Percentiles rank a stretch among this genome's conserved stretches.
These are phyloP conservation scores for Kwoniella botswanensis DNA, from an alignment of 768 basidiomycete genomes.

Conservation along the genomic window DNA sequence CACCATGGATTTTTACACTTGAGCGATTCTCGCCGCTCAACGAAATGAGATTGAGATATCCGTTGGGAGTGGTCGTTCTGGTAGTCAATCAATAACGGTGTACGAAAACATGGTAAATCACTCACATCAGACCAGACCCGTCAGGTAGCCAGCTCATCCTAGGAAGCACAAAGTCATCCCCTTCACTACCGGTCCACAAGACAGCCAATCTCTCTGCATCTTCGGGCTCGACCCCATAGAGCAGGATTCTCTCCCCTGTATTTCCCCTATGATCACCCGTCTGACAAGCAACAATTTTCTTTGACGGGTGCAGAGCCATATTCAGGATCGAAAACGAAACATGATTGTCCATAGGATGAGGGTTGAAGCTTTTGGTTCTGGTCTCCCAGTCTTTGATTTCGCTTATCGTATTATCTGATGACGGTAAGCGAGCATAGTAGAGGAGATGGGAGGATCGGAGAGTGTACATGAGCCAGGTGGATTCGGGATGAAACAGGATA, in stretches of 20 bases:
- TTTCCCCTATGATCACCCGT: slow-evolving; percentile 55
- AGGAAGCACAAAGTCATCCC: slow-evolving; percentile 55
- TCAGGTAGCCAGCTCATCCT: slow-evolving; percentile 56
- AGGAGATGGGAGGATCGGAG: slow-evolving; percentile 42
- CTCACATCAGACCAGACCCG: slow-evolving; percentile 55
- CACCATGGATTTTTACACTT: slow-evolving; percentile 51
- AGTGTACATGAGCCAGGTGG: slow-evolving; percentile 49
- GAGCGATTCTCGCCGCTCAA: slow-evolving; percentile 42
- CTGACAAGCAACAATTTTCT: slow-evolving; percentile 53
- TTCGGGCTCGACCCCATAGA: slow-evolving; percentile 51
- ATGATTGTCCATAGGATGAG: slow-evolving; percentile 54
- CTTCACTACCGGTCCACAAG: slow-evolving; percentile 53
- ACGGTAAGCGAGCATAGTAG: slow-evolving; percentile 35
- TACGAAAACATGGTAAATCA: slow-evolving; percentile 8
- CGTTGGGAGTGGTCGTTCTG: slow-evolving; percentile 54
- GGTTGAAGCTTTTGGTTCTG: slow-evolving; percentile 53
- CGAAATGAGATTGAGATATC: slow-evolving; percentile 48
- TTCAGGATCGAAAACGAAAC: slow-evolving; percentile 55
- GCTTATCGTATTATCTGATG: background rate
- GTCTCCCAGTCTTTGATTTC: slow-evolving; percentile 19
- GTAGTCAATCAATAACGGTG: background rate
- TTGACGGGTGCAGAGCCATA: slow-evolving; percentile 51
- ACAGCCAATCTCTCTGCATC: slow-evolving; percentile 43
- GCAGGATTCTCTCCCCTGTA: slow-evolving; percentile 51
- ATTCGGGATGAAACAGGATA: slow-evolving; percentile 47